Evolutionary conservation across 1,139 yeast species (phyloP).

Genomic region (Candida buenavistaensis): DNA sequence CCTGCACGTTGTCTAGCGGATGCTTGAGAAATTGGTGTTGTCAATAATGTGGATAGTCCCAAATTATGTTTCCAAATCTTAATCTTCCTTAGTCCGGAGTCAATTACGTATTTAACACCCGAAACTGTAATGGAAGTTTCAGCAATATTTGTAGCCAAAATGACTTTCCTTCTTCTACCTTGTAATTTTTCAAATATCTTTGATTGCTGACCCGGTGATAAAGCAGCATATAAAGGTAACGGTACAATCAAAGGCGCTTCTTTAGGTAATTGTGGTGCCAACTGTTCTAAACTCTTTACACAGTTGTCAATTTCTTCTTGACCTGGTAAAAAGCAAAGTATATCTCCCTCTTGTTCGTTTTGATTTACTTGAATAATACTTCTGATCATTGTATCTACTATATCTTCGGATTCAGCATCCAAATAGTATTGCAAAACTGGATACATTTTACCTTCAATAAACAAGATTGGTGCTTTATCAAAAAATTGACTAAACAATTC

Average conservation of each 20-base stretch:
- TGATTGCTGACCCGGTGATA: slow-evolving; percentile 82
- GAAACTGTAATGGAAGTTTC: slow-evolving; percentile 96
- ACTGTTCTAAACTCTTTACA: slow-evolving; percentile 57
- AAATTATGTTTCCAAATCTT: slow-evolving; percentile 92
- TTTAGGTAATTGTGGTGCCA: slow-evolving; percentile 67
- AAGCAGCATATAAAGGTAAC: slow-evolving; percentile 88
- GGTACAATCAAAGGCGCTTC: slow-evolving; percentile 78
- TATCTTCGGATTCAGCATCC: slow-evolving; percentile 60
- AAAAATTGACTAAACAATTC: slow-evolving; percentile 82
- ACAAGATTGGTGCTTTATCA: slow-evolving; percentile 73
- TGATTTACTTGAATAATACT: slow-evolving; percentile 76
- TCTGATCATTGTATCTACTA: slow-evolving; percentile 76
- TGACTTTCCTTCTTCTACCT: slow-evolving; percentile 70
- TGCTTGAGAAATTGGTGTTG: slow-evolving; percentile 91
- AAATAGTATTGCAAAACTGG: slow-evolving; percentile 77
- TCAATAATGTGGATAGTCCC: slow-evolving; percentile 85
- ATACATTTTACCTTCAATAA: slow-evolving; percentile 86
- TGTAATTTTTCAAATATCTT: slow-evolving; percentile 67
- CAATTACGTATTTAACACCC: slow-evolving; percentile 93
- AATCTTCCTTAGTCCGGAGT: slow-evolving; percentile 88
- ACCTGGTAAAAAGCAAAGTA: slow-evolving; percentile 88
- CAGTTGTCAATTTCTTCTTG: slow-evolving; percentile 96
- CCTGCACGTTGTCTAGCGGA: slow-evolving; percentile 96
- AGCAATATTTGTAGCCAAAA: slow-evolving; percentile 91
- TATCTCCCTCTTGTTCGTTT: slow-evolving; percentile 83